Base-by-base conservation (phyloP, 495 filamentous ascomycete species). In the Aspergillus affinis region DNA sequence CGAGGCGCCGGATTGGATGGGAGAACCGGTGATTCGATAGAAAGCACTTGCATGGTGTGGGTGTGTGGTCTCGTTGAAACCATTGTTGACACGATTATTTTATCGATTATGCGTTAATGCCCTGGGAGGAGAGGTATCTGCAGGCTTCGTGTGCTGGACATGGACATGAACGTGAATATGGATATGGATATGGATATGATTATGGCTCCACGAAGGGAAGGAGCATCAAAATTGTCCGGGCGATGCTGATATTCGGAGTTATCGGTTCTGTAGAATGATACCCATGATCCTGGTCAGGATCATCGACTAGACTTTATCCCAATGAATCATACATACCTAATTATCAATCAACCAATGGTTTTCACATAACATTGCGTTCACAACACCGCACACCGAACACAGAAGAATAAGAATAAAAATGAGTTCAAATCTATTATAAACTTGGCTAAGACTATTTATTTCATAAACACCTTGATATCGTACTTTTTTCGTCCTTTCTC, bases 1-100 rank as follows among this genome's bases (percentile, higher is more conserved):
- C 47, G 74, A 80, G 44, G 81, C 84, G 64, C 79, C 81, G 52
- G 82, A 84, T 64, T 85, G 82, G 84, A 85, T 85, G 82, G 82
- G 78, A 7, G 83, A 85, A 58, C 79, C 82, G 27, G 78, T 84
- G 30, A 77, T 86, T 61, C 75, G 83, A 49, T 86, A 51, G 29
- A 18, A 10, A 18, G 20, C 48, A n/a, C 0, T 45, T 61, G 18
- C 54, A 29, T 49, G 51, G 46, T 48, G 30, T n/a, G 44, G 3
- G 46, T 58, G 17, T 50, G 23, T 26, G 5, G 57, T 51, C 48
- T 54, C 7, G 18, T 49, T 49, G 15, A 13, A 49, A 49, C 17
- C 9, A n/a, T 41, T 10, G 36, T 41, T 41, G 36, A 41, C 15
- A 41, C 10, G 29, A 8, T 32, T 10, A 2, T 10, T 8, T 32